Base-by-base conservation (phyloP, 1,284 basidiomycete species). In the Pseudozyma pruni region DNA sequence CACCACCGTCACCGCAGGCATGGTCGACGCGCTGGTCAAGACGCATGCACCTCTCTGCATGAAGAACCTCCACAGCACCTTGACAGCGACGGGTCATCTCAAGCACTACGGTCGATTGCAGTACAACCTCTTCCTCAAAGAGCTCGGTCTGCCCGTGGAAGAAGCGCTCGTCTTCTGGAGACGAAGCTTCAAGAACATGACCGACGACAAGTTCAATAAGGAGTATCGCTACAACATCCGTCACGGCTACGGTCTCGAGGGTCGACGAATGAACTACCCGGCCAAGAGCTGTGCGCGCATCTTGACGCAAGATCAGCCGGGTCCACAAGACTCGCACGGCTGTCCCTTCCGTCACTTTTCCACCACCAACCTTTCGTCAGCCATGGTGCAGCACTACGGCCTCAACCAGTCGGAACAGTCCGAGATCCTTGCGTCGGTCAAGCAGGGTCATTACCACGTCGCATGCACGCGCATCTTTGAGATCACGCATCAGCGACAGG, bases 391-490 rank as follows among this genome's bases (percentile, higher is more conserved):
- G 7, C 85, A 88, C 44, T 96, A 95, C 81, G 87, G 88, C 19
- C 86, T 88, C 16, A 87, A 59, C 13, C 87, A 66, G 88, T 90
- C 23, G 84, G 92, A 98, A 77, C 85, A 94, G 72, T 88, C 89
- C n/a, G 96, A 98, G 80, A 90, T 98, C 70, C 87, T 93, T 85
- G 86, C 87, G 43, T 88, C 87, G 11, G 92, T 96, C 57, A 94
- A 94, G 83, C 86, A 86, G 14, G 86, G 87, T 3, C 93, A 96
- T 82, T 97, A 90, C 82, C 95, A 99, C 81, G 90, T 98, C 43
- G 96, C 94, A 4, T 99, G 96, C 84, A 98, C 96, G 17, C 87
- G 94, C 16, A 91, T 98, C 32, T 98, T 94, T 83, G 96, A 98
- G 85, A 87, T 97, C 42, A 96, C 94, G 19, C 95, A 98, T 83